These are phyloP conservation scores for Posidonia australis DNA, from an alignment of 106 monocot genomes.

Conservation along the genomic window DNA sequence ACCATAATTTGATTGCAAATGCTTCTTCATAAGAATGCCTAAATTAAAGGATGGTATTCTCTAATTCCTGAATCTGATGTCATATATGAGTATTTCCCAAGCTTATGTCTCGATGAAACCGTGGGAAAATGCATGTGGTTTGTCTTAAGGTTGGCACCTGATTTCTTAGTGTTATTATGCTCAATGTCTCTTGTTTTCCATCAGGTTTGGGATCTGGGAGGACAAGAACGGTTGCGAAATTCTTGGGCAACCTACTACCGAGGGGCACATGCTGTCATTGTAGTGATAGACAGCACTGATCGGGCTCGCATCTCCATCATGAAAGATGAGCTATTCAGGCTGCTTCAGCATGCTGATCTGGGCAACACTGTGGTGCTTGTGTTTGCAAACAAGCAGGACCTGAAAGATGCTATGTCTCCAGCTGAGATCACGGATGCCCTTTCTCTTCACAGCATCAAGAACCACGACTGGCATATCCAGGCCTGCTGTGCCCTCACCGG, in stretches of 20 bases:
- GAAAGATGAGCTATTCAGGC: slow-evolving; percentile 86
- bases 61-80: no score
- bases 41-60: no score
- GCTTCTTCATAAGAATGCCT: no score
- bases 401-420: slow-evolving; percentile 96
- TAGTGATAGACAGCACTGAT: slow-evolving; percentile 90
- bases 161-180: not conserved
- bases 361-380: slow-evolving; percentile 71
- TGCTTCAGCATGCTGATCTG: slow-evolving; percentile 76
- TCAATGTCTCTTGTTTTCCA: not conserved
- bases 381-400: slow-evolving; percentile 97
- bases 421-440: slow-evolving; percentile 94
- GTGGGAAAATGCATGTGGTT: not conserved
- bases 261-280: slow-evolving; percentile 85
- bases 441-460: slow-evolving; percentile 93
- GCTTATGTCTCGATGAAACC: no score
- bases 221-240: slow-evolving; percentile 73
- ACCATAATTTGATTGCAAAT: no score
- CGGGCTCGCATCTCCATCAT: slow-evolving; percentile 77
- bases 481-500: slow-evolving; percentile 80
- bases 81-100: no score
- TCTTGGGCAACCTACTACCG: slow-evolving; percentile 94
- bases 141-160: not conserved
- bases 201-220: slow-evolving; percentile 97
- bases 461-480: slow-evolving; percentile 99